These are phyloP conservation scores for Oryza meyeriana DNA, from an alignment of 176 grass and related monocot species.

Conservation along the genomic window DNA sequence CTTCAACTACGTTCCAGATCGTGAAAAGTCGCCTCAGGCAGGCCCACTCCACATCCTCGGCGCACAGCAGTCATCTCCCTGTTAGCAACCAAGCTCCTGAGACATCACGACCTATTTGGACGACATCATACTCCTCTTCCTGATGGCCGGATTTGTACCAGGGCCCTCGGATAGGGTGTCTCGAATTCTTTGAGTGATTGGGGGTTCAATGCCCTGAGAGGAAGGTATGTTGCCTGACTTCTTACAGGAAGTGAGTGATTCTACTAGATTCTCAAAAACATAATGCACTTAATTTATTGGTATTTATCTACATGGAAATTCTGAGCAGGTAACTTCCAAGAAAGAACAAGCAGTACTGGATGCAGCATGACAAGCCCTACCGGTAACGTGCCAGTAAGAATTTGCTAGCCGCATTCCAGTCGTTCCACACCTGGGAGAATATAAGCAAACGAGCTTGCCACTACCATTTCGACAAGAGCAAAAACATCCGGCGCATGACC, in stretches of 20 bases:
- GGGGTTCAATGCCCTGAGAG: slow-evolving; percentile 92
- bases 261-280: neutral
- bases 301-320: neutral
- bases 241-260: slow-evolving; percentile 74
- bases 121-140: slow-evolving; percentile 86
- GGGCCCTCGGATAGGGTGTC: slow-evolving; percentile 70
- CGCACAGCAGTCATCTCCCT: slow-evolving; percentile 78
- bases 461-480: slow-evolving; percentile 47
- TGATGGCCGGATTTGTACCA: slow-evolving; percentile 84
- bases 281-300: neutral
- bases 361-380: slow-evolving; percentile 31
- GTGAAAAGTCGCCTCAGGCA: slow-evolving; percentile 88
- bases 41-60: slow-evolving; percentile 76
- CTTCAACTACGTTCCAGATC: slow-evolving; percentile 95
- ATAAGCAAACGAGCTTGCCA: slow-evolving; percentile 39
- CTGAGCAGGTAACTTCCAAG: slow-evolving; percentile 23
- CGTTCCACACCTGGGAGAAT: slow-evolving; percentile 41
- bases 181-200: slow-evolving; percentile 85
- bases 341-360: slow-evolving; percentile 77
- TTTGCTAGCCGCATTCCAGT: slow-evolving; percentile 42
- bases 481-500: slow-evolving; percentile 50
- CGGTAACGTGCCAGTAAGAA: slow-evolving; percentile 48
- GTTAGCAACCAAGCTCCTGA: slow-evolving; percentile 86
- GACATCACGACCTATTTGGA: slow-evolving; percentile 85
- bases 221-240: slow-evolving; percentile 90